Evolutionary conservation across 148 eudicot genomes (phyloP), one percentile per base, ranked within the genome.

Genomic region (Camellia sinensis): DNA sequence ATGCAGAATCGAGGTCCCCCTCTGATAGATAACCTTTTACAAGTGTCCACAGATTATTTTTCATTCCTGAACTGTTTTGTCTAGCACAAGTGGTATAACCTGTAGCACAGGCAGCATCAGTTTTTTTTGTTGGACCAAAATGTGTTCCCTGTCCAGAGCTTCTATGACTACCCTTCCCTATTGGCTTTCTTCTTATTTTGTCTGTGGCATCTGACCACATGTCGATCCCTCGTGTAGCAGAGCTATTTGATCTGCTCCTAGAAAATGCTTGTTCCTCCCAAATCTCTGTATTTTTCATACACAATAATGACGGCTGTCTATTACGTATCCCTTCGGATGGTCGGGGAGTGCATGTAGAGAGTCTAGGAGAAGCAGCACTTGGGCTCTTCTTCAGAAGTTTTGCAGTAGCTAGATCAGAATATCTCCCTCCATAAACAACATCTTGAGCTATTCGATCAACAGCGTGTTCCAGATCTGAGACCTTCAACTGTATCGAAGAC

Each of bases 1-100:
- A 94, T 80, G 98, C 97, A 79, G 93, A 87, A 61, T 94, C 92
- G 7, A 92, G 75, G 84, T 94, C 92, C 46, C 92, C 97, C 60
- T 87, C 89, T 59, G 80, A 79, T 57, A 92, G 78, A 85, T 83
- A 84, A 46, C 82, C 86, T 82, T 88, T 88, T 7, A 91, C 87
- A 79, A 73, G 71, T 69, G 83, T 88, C 95, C 95, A 90, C 19
- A 69, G 74, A 68, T 79, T 87, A 84, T 85, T 84, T 12, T 83
- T 86, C 13, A 67, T 71, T 73, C 80, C 86, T 48, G 69, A 77
- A 45, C 78, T 82, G 74, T 64, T 84, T 73, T 87, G 85, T 83
- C 87, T 83, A 63, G 80, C 80, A 81, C 48, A 74, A 75, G 72
- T 59, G 8, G 75, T 56, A 45, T 85, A 67, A 82, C 76, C 80